Conservation (phyloP, 148 eudicot genomes). For the Spergularia marina region DNA sequence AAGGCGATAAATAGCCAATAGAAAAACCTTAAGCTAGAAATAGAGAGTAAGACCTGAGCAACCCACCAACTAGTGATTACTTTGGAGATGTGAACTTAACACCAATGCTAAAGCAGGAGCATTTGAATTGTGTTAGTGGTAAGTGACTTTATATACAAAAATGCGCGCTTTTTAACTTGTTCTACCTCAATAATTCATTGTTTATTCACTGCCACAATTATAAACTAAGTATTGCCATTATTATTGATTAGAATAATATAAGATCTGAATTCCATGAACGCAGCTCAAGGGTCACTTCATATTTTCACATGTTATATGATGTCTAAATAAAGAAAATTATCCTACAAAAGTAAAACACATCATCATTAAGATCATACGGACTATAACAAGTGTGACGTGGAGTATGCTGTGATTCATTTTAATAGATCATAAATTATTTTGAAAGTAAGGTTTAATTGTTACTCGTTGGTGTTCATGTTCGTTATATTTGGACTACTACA, state of each 20-base stretch:
- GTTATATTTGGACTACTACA: no score
- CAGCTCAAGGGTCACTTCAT: neutral
- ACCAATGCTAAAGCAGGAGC: slow-evolving; percentile 6
- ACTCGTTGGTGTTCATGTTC: no score
- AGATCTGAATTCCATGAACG: neutral
- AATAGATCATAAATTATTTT: no score
- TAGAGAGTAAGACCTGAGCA: slow-evolving; percentile 14
- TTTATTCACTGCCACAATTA: neutral
- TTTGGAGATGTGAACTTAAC: slow-evolving; percentile 1
- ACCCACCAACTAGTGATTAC: slow-evolving; percentile 4
- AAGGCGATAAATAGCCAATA: no score
- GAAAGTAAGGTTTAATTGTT: no score
- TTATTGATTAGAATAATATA: neutral
- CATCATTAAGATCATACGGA: neutral
- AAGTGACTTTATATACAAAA: slow-evolving; percentile 15
- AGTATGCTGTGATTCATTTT: no score
- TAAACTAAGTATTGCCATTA: neutral
- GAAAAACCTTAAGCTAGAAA: neutral
- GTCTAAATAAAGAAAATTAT: neutral
- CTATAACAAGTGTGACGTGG: no score
- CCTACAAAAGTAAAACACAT: neutral
- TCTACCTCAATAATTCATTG: neutral
- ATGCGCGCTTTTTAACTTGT: neutral
- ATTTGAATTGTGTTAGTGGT: neutral
- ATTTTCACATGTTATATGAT: neutral